Conservation (phyloP, 73 alveolate species). For the Paramecium caudatum region DNA sequence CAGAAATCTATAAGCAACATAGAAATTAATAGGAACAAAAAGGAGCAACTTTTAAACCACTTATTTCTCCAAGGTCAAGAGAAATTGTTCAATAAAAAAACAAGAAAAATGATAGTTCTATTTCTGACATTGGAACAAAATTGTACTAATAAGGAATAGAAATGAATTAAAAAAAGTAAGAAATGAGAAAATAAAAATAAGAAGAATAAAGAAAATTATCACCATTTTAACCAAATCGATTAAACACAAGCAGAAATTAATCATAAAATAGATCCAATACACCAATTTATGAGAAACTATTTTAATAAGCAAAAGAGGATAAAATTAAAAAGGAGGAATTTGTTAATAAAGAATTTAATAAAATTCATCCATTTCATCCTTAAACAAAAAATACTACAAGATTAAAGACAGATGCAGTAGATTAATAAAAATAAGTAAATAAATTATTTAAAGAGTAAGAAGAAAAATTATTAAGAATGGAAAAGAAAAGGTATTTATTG, state of each 20-base stretch:
- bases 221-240: not conserved
- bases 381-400: not conserved
- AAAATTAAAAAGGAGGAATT: conserved; percentile 29
- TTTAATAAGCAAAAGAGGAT: conserved; percentile 28
- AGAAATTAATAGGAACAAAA: not conserved
- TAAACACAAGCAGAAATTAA: conserved; percentile 14
- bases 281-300: conserved; percentile 35
- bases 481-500: conserved; percentile 26
- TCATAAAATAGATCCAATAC: conserved; percentile 37
- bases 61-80: conserved; percentile 46
- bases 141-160: conserved; percentile 9
- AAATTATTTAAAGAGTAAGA: conserved; percentile 26
- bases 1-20: not conserved
- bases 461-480: conserved; percentile 2
- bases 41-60: not conserved
- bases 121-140: not conserved
- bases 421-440: not conserved
- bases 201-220: conserved; percentile 21
- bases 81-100: not conserved
- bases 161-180: conserved; percentile 1
- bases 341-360: conserved; percentile 14
- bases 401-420: not conserved
- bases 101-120: not conserved
- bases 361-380: conserved; percentile 40
- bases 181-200: not conserved